Evolutionary conservation across 2,329 filamentous ascomycete genomes (phyloP).

Genomic region (Fusarium nanum): DNA sequence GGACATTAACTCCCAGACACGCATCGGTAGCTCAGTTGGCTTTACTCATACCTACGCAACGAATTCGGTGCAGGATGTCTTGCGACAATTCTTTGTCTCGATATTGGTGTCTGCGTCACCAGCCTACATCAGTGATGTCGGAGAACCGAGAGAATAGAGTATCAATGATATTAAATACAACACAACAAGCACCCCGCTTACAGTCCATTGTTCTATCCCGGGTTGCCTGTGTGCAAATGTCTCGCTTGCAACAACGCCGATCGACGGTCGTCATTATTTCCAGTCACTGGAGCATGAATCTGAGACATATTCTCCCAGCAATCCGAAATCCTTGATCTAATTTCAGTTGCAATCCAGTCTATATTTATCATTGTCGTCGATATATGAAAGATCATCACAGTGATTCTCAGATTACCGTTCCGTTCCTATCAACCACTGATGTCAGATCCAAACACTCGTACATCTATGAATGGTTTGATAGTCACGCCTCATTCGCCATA

Average conservation of each 20-base stretch:
- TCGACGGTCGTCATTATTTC: conserved; percentile 47
- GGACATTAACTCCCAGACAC: not conserved
- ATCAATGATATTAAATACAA: conserved; percentile 41
- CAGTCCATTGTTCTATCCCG: not conserved
- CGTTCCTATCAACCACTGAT: not conserved
- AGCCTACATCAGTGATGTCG: conserved; percentile 25
- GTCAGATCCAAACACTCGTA: not conserved
- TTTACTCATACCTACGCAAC: conserved; percentile 48
- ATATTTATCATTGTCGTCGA: not conserved
- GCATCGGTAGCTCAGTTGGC: too few relatives aligned
- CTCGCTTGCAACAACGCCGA: conserved; percentile 1
- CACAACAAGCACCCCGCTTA: not conserved
- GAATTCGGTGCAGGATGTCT: conserved; percentile 38
- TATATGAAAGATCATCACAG: not conserved
- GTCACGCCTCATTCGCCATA: not conserved
- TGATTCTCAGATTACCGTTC: not conserved
- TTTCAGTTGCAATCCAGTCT: not conserved
- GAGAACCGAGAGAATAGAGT: conserved; percentile 40
- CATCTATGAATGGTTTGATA: not conserved
- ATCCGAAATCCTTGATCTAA: conserved; percentile 11
- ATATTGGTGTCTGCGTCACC: conserved; percentile 33
- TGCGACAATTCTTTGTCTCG: not conserved
- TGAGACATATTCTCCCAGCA: conserved; percentile 40
- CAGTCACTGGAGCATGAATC: conserved; percentile 50
- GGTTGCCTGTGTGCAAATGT: not conserved